These are phyloP conservation scores for Aspergillus sp. DNA, from an alignment of 2,329 filamentous ascomycete species.

Conservation along the genomic window DNA sequence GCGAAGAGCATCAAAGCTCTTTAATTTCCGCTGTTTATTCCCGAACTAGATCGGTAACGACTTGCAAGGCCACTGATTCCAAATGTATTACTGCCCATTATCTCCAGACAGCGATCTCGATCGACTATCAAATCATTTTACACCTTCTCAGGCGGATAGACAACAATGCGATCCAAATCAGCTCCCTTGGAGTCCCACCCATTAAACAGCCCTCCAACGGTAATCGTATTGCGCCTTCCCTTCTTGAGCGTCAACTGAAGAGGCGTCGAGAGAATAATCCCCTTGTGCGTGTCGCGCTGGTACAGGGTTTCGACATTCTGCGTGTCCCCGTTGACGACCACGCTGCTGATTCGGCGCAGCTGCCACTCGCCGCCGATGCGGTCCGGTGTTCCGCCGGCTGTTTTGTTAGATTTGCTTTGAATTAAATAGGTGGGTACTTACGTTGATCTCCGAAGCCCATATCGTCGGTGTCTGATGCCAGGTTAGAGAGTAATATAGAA, in stretches of 20 bases:
- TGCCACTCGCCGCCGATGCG: slow-evolving; percentile 62
- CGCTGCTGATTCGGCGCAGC: slow-evolving; percentile 59
- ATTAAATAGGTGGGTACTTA: slow-evolving; percentile 6
- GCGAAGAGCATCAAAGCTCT: too few species aligned
- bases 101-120: too few species aligned
- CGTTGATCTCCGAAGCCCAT: slow-evolving; percentile 28
- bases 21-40: too few species aligned
- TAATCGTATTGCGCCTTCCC: slow-evolving; percentile 55
- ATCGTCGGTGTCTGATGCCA: slow-evolving; percentile 21
- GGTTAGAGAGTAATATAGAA: not conserved
- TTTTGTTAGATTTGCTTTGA: not conserved
- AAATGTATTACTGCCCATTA: too few species aligned
- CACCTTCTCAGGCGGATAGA: slow-evolving; percentile 50
- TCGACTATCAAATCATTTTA: too few species aligned
- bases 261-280: slow-evolving; percentile 59
- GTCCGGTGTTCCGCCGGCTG: slow-evolving; percentile 56
- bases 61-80: too few species aligned
- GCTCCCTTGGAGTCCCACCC: slow-evolving; percentile 58
- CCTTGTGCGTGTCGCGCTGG: slow-evolving; percentile 60
- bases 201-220: slow-evolving; percentile 58
- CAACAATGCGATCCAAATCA: slow-evolving; percentile 60
- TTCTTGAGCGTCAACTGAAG: slow-evolving; percentile 55
- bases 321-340: slow-evolving; percentile 56
- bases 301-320: slow-evolving; percentile 52
- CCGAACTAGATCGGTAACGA: too few species aligned